Evolutionary conservation across 768 basidiomycete genomes (phyloP).

Genomic region (Mycena albidolilacea): DNA sequence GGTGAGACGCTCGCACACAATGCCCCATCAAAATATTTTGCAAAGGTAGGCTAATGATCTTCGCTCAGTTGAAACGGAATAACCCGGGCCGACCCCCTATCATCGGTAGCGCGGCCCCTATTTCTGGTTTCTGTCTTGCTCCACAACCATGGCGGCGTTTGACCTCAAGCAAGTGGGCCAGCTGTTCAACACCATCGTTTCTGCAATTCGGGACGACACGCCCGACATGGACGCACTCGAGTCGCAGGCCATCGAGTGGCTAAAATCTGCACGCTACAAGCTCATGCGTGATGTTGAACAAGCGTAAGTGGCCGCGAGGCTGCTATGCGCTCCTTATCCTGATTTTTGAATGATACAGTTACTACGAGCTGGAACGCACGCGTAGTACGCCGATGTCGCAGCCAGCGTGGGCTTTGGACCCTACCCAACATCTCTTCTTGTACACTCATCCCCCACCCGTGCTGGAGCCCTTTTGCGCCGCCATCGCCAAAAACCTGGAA

Average conservation of each 20-base stretch:
- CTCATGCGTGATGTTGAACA: constrained; percentile 9
- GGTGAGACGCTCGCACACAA: too few species aligned
- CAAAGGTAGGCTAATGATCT: too few species aligned
- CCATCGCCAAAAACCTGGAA: neutral
- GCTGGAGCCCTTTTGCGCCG: neutral
- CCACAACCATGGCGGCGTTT: neutral
- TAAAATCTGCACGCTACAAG: constrained; percentile 2
- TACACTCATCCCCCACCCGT: neutral
- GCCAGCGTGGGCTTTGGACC: neutral
- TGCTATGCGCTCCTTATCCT: neutral
- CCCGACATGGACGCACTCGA: neutral
- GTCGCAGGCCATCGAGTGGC: constrained; percentile 2
- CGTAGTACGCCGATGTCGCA: neutral
- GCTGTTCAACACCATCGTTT: constrained; percentile 12
- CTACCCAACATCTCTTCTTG: neutral
- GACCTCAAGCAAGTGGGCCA: constrained; percentile 19
- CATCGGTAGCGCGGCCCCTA: too few species aligned
- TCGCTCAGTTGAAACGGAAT: too few species aligned
- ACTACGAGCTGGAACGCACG: constrained; percentile 2
- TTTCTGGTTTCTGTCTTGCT: too few species aligned
- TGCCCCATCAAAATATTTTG: too few species aligned
- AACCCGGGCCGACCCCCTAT: too few species aligned
- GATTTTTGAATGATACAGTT: neutral
- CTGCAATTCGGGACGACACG: neutral
- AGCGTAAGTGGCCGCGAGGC: neutral